Conservation (phyloP, 1,139 yeast genomes). For the Hansenula sp. region DNA sequence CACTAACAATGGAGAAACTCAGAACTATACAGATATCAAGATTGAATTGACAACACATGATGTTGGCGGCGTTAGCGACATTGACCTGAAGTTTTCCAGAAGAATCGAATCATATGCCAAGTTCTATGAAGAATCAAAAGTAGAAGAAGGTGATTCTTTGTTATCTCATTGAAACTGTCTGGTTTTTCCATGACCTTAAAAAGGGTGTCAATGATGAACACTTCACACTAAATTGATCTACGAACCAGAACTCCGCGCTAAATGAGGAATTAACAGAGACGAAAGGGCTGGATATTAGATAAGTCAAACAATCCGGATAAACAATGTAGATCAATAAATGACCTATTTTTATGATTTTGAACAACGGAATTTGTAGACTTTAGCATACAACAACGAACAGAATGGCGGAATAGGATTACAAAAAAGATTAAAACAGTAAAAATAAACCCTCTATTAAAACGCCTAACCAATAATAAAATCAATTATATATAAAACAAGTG, state of each 20-base stretch:
- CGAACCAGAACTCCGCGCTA: not conserved
- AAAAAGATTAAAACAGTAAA: no score
- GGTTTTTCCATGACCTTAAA: not conserved
- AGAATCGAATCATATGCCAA: conserved; percentile 36
- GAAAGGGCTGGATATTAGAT: not conserved
- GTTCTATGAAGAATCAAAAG: conserved; percentile 1
- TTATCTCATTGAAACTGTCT: not conserved
- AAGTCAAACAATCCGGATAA: no score
- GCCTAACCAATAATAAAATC: not conserved
- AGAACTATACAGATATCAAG: conserved; percentile 55
- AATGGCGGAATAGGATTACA: no score
- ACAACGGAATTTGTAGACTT: no score
- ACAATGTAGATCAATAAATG: no score
- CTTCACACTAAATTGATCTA: no score
- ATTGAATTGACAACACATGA: conserved; percentile 70
- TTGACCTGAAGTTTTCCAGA: conserved; percentile 60
- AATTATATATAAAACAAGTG: not conserved
- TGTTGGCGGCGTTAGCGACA: conserved; percentile 46
- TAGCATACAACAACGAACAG: no score
- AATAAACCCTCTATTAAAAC: not conserved
- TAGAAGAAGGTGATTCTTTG: not conserved
- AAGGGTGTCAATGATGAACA: no score
- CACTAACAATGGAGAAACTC: not conserved
- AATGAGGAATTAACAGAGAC: no score
- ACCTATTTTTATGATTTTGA: not conserved